Conservation (phyloP, 2,329 filamentous ascomycete species). For the Pseudofabraea citricarpa region DNA sequence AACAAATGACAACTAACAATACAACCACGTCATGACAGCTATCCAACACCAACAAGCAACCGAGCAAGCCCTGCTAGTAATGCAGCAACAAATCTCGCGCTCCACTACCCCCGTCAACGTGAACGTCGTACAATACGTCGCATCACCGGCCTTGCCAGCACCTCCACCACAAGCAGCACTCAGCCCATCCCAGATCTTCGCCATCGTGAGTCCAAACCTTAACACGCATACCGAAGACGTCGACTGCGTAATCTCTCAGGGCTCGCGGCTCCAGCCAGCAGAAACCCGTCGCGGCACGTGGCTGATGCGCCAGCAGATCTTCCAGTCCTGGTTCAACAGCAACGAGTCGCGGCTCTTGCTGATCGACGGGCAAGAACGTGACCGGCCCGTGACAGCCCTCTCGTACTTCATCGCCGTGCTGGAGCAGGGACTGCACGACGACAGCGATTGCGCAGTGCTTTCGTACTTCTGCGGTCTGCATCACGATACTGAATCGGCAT, state of each 20-base stretch:
- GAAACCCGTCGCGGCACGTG: neutral
- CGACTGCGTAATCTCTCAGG: neutral
- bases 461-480: neutral
- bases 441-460: neutral
- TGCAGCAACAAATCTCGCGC: neutral
- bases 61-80: neutral
- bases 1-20: too few relatives aligned
- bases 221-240: neutral
- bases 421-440: neutral
- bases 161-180: neutral
- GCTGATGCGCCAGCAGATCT: neutral
- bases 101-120: neutral
- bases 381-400: neutral
- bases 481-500: neutral
- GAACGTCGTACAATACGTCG: neutral
- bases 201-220: neutral
- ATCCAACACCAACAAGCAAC: neutral
- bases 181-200: neutral
- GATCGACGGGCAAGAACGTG: neutral
- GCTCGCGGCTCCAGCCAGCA: neutral
- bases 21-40: neutral
- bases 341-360: neutral
- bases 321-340: neutral
- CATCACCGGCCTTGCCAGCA: too few relatives aligned
- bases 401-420: neutral